phyloP scores from a whole-genome alignment of 208 protist genomes.

The Acanthamoeba culbertsoni region DNA sequence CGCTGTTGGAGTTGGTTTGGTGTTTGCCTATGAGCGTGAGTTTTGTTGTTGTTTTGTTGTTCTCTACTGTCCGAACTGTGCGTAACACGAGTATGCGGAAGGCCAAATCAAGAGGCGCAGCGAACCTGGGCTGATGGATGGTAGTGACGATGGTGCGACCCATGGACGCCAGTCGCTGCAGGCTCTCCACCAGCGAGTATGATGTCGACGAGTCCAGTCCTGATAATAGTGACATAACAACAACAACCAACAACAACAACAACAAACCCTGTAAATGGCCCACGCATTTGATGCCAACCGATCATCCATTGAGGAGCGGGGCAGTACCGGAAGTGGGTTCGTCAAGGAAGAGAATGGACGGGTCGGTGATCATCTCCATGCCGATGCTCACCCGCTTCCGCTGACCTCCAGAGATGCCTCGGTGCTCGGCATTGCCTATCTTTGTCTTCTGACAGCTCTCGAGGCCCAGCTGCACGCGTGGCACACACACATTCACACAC shows the following conservation, averaged over 20 bases:
- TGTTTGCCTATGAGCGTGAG: too few species aligned
- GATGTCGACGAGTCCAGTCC: slow-evolving; percentile 9
- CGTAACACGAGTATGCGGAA: too few species aligned
- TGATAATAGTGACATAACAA: background rate
- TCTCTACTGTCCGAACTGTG: too few species aligned
- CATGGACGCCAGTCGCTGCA: background rate
- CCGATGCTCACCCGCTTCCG: slow-evolving; percentile 76
- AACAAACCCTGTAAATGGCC: too few species aligned
- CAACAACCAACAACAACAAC: too few species aligned
- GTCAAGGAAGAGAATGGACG: slow-evolving; percentile 71
- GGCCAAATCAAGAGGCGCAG: too few species aligned
- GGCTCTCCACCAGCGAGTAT: background rate
- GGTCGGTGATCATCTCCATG: slow-evolving; percentile 72
- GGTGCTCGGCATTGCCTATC: slow-evolving; percentile 46
- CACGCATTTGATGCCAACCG: too few species aligned
- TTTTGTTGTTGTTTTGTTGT: too few species aligned
- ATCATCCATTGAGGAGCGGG: too few species aligned
- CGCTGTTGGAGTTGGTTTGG: too few species aligned
- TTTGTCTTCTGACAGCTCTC: background rate
- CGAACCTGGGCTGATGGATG: slow-evolving; percentile 54
- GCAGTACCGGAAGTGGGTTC: slow-evolving; percentile 69
- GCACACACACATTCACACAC: too few species aligned
- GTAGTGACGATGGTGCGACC: slow-evolving; percentile 64
- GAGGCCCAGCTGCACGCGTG: slow-evolving; percentile 47
- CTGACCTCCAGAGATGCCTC: slow-evolving; percentile 70